These are phyloP conservation scores for Gorgonomyces haynaldii DNA, from an alignment of 192 early-diverging fungal genomes.

Conservation along the genomic window DNA sequence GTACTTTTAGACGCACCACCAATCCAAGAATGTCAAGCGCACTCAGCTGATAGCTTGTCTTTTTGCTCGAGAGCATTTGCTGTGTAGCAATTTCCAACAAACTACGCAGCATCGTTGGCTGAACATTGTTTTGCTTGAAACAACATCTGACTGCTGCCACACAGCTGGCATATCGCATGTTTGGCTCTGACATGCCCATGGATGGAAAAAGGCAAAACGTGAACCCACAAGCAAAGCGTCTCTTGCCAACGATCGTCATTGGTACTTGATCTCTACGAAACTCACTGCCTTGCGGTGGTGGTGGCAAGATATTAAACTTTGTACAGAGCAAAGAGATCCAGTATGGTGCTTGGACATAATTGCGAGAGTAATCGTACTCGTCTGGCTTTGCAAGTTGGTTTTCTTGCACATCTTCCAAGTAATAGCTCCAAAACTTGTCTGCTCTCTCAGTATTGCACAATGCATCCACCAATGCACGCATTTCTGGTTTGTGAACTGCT, in stretches of 20 bases:
- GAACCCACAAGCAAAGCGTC: conserved; percentile 41
- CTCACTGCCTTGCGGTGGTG: conserved; percentile 18
- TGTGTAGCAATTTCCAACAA: conserved; percentile 38
- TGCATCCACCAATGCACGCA: conserved; percentile 28
- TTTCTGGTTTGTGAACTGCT: conserved; percentile 23
- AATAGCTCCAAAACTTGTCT: conserved; percentile 45
- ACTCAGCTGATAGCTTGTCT: conserved; percentile 46
- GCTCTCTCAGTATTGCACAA: conserved; percentile 20
- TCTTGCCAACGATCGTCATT: conserved; percentile 35
- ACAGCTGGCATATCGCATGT: conserved; percentile 31
- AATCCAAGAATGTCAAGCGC: conserved; percentile 39
- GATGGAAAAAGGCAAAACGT: conserved; percentile 41
- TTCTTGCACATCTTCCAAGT: conserved; percentile 24
- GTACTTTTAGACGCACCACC: conserved; percentile 35
- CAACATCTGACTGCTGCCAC: conserved; percentile 28
- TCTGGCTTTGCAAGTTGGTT: conserved; percentile 41
- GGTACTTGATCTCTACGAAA: conserved; percentile 37
- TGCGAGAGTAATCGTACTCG: conserved; percentile 39
- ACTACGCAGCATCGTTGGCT: conserved; percentile 32
- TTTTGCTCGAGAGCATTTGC: conserved; percentile 42
- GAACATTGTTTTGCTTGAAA: conserved; percentile 23
- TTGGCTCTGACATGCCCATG: conserved; percentile 41
- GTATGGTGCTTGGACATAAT: conserved; percentile 41
- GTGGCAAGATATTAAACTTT: conserved; percentile 37
- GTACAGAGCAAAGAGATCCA: conserved; percentile 39